Base-by-base conservation (phyloP, 2,329 filamentous ascomycete species). In the Colletotrichum cuscutae region DNA sequence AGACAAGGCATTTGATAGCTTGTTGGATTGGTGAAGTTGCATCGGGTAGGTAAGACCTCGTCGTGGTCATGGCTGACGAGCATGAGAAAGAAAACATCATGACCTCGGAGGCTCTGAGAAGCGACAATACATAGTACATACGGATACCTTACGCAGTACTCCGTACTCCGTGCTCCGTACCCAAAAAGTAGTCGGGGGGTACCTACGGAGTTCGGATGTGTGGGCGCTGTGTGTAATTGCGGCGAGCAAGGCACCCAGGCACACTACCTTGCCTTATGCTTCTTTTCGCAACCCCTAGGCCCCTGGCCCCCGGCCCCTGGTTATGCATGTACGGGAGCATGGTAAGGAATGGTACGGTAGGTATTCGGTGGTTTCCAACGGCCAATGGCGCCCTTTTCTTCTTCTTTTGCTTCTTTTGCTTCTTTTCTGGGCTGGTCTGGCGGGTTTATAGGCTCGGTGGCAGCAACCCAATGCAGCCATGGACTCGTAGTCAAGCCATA, bases 251-350 rank as follows among this genome's bases (percentile, higher is more conserved):
- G 24, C 42, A 62, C 61, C 61, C 61, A 4, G 46, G 61, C 15
- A 30, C 46, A 30, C 46, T 60, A 57, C 64, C 64, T 30, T 68
- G 57, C 49, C 69, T 68, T 58, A 70, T 72, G 70, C 66, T 72
- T 72, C 70, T 72, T 72, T 72, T 64, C 35, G 28, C 42, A 32
- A 56, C 37, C 69, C 65, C 59, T 60, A 15, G 59, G n/a, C 66
- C 52, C 35, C 52, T 53, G 57, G n/a, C 66, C 52, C 35, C 49
- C 46, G 58, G 42, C 42, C 19, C 12, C 11, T 35, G 4, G 32
- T 35, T 35, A 35, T 35, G 32, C 24, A 24, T 3, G 24, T 35
- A 35, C 9, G 32, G 32, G 32, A 35, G 32, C 11, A 35, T 35
- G 32, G 32, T 35, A 12, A 35, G 32, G 32, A 12, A 49, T 49